Conservation (phyloP, 805 yeast genomes). For the Nakazawaea wyomingensis region DNA sequence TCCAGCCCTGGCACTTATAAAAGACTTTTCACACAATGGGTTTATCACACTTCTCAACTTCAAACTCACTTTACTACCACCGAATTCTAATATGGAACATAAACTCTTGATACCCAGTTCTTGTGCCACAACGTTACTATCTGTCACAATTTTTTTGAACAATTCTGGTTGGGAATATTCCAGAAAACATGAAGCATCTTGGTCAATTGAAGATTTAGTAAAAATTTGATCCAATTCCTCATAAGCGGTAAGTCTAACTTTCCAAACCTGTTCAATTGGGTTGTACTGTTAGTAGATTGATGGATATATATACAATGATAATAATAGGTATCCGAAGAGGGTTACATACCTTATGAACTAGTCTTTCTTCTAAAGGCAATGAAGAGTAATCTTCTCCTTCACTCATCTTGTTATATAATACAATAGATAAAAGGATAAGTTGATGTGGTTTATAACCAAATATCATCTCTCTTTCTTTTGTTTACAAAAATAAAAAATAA, state of each 20-base stretch:
- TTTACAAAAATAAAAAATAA: not conserved
- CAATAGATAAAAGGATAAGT: not conserved
- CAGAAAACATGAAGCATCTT: conserved; percentile 49
- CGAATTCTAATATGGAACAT: conserved; percentile 48
- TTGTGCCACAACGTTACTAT: conserved; percentile 87
- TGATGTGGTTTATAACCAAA: too few relatives aligned
- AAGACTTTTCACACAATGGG: conserved; percentile 73
- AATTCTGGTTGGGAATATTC: conserved; percentile 48
- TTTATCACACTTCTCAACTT: conserved; percentile 39
- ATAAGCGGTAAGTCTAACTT: conserved; percentile 77
- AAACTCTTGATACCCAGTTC: conserved; percentile 69
- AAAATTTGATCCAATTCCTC: conserved; percentile 55
- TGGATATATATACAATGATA: conserved; percentile 7
- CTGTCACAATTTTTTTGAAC: conserved; percentile 58
- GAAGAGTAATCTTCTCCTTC: conserved; percentile 58
- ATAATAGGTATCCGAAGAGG: too few relatives aligned
- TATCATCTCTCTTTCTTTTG: too few relatives aligned
- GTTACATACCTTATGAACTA: conserved; percentile 53
- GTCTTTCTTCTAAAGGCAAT: conserved; percentile 61
- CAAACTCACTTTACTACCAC: conserved; percentile 37
- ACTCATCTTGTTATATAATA: conserved; percentile 21
- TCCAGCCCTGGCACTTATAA: conserved; percentile 67
- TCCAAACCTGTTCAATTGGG: conserved; percentile 50
- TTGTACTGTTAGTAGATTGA: conserved; percentile 13
- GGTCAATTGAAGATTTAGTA: conserved; percentile 47